Evolutionary conservation across 148 eudicot genomes (phyloP).

Genomic region (Arbutus unedo): DNA sequence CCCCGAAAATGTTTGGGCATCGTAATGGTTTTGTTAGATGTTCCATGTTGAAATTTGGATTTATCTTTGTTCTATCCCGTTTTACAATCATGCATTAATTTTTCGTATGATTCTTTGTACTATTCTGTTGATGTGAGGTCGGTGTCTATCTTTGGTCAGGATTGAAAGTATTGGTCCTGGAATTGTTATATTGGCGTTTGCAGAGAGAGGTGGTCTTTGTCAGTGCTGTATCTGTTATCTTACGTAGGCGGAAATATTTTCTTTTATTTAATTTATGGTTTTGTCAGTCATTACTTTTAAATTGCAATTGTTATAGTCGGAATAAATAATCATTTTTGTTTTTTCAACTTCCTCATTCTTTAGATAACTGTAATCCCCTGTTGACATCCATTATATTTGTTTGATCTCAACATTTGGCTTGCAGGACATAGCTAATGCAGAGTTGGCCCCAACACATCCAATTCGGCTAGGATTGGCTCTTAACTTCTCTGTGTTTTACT

Average conservation of each 20-base stretch:
- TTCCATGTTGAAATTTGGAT: background rate
- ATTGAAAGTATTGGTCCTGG: background rate
- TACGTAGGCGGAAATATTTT: too few relatives aligned
- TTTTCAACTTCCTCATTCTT: background rate
- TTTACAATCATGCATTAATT: background rate
- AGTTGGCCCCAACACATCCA: constrained; percentile 26
- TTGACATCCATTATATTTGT: background rate
- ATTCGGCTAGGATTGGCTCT: constrained; percentile 30
- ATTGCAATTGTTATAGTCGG: background rate
- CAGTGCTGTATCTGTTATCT: background rate
- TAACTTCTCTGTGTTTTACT: constrained; percentile 31
- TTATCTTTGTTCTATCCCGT: background rate
- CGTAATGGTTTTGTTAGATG: background rate
- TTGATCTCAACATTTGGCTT: background rate
- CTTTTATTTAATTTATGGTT: too few relatives aligned
- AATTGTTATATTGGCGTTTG: background rate
- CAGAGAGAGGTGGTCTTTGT: background rate
- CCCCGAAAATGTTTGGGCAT: background rate
- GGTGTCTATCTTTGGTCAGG: background rate
- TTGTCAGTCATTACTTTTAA: background rate
- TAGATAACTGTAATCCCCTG: background rate
- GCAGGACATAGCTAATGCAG: constrained; percentile 29
- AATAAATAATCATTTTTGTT: background rate
- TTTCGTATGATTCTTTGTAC: constrained; percentile 1
- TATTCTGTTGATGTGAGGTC: background rate